Evolutionary conservation across 2,329 filamentous ascomycete genomes (phyloP).

Genomic region (Pseudogymnoascus sp.): DNA sequence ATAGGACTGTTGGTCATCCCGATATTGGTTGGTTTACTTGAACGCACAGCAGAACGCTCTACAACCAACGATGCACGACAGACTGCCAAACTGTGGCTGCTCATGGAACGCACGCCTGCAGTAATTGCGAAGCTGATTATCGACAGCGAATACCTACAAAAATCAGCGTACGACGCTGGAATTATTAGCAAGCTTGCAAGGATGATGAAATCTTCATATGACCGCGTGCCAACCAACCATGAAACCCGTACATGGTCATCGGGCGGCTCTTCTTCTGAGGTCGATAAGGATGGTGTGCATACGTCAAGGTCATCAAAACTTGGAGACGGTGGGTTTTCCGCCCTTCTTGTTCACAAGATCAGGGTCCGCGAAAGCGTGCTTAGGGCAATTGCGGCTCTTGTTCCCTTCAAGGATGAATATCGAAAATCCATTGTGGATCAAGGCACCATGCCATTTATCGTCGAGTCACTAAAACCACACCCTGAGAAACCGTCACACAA

Average conservation of each 20-base stretch:
- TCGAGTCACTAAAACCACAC: constrained; percentile 67
- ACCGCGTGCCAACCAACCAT: constrained; percentile 39
- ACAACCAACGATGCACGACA: constrained; percentile 29
- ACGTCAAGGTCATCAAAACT: constrained; percentile 38
- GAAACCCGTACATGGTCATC: constrained; percentile 47
- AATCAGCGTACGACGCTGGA: constrained; percentile 65
- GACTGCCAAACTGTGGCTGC: constrained; percentile 36
- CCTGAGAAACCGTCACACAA: constrained; percentile 40
- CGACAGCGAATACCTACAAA: constrained; percentile 72
- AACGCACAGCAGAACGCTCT: constrained; percentile 33
- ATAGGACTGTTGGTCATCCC: constrained; percentile 63
- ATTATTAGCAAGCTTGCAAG: constrained; percentile 54
- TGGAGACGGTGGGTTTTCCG: constrained; percentile 52
- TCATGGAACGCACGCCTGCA: constrained; percentile 63
- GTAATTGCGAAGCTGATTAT: constrained; percentile 71
- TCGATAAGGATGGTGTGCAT: neutral
- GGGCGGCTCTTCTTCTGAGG: neutral
- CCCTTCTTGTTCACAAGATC: constrained; percentile 57
- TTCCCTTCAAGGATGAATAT: constrained; percentile 73
- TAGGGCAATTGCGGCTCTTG: constrained; percentile 71
- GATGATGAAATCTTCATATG: constrained; percentile 58
- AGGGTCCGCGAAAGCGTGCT: constrained; percentile 67
- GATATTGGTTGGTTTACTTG: constrained; percentile 57
- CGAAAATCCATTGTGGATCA: constrained; percentile 74
- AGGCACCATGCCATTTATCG: constrained; percentile 71